phyloP scores from a whole-genome alignment of 148 eudicot genomes.

The Camellia japonica region DNA sequence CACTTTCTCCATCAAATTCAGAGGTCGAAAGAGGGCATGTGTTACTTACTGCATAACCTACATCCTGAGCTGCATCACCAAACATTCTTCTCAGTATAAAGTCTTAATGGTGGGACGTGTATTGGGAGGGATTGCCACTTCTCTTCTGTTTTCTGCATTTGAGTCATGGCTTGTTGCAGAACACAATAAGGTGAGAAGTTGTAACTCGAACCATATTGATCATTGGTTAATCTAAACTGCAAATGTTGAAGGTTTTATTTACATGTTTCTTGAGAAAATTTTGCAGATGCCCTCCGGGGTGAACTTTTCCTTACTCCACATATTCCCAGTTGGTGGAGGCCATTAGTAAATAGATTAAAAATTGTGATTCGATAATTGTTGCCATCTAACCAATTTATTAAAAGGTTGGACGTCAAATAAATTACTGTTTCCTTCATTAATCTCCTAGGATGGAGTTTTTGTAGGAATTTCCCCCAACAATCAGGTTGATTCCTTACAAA shows the following conservation, averaged over 20 bases:
- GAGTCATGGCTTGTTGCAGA: slow-evolving; percentile 96
- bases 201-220: neutral
- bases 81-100: slow-evolving; percentile 82
- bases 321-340: no score
- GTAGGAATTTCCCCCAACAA: neutral
- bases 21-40: slow-evolving; percentile 87
- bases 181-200: slow-evolving; percentile 67
- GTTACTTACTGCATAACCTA: slow-evolving; percentile 85
- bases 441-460: neutral
- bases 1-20: slow-evolving; percentile 18
- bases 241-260: neutral
- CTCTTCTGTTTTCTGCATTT: slow-evolving; percentile 81
- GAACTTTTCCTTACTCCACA: neutral
- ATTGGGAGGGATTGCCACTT: slow-evolving; percentile 84
- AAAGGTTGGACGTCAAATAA: neutral
- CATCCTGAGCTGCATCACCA: slow-evolving; percentile 79
- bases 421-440: neutral
- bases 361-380: neutral
- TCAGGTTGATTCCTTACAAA: neutral
- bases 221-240: neutral
- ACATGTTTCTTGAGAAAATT: neutral
- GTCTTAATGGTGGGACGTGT: slow-evolving; percentile 77
- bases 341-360: no score
- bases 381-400: no score
- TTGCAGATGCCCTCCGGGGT: neutral